Conservation (phyloP, 2,329 filamentous ascomycete species). For the Phymatotrichopsis omnivora region DNA sequence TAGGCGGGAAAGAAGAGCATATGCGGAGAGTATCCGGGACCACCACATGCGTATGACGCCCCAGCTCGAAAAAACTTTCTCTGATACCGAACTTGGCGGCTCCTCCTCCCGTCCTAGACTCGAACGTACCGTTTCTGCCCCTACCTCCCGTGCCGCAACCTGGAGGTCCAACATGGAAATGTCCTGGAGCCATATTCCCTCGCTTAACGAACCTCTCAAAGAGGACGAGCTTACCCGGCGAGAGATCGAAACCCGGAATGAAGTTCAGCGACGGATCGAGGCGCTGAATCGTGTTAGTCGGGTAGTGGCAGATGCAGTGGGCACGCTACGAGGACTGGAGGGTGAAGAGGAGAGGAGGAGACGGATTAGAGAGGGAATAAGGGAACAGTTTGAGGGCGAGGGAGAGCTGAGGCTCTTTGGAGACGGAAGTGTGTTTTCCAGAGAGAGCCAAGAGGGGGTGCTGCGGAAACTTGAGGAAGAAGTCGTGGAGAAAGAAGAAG, state of each 20-base stretch:
- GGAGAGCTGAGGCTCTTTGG: slow-evolving; percentile 20
- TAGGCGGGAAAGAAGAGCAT: slow-evolving; percentile 17
- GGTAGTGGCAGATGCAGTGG: slow-evolving; percentile 14
- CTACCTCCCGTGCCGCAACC: slow-evolving; percentile 3
- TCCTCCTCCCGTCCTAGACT: neutral
- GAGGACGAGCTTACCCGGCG: slow-evolving; percentile 13
- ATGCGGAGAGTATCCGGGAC: slow-evolving; percentile 20
- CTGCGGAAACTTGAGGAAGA: slow-evolving; percentile 16
- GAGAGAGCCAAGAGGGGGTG: slow-evolving; percentile 15
- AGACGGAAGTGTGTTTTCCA: slow-evolving; percentile 18
- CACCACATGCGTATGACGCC: slow-evolving; percentile 21
- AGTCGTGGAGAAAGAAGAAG: slow-evolving; percentile 13
- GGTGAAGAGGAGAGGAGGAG: neutral
- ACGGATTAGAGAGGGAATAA: slow-evolving; percentile 1
- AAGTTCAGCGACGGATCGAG: slow-evolving; percentile 13
- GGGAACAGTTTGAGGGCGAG: slow-evolving; percentile 11
- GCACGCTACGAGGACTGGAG: slow-evolving; percentile 13
- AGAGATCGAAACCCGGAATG: slow-evolving; percentile 19
- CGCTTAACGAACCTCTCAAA: slow-evolving; percentile 9
- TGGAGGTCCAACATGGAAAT: slow-evolving; percentile 16
- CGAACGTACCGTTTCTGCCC: neutral
- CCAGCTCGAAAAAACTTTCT: neutral
- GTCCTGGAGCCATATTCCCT: slow-evolving; percentile 21
- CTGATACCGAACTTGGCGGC: slow-evolving; percentile 7
- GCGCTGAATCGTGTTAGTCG: slow-evolving; percentile 21